Conservation (phyloP, 805 yeast species). For the Nakazawaea siamensis region DNA sequence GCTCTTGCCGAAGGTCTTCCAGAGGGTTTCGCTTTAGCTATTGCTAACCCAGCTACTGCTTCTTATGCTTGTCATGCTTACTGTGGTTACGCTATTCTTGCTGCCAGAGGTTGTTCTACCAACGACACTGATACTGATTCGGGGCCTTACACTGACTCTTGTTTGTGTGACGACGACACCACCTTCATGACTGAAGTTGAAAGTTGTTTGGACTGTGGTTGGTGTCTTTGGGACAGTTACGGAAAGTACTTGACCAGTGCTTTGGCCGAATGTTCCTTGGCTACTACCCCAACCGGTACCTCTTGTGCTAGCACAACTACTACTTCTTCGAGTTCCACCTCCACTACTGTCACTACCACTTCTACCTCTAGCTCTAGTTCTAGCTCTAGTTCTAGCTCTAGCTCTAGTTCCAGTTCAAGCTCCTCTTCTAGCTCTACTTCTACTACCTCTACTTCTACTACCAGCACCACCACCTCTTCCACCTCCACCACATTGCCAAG, state of each 20-base stretch:
- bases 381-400: constrained; percentile 10
- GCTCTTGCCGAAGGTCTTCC: constrained; percentile 9
- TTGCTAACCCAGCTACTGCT: constrained; percentile 20
- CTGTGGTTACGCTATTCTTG: constrained; percentile 25
- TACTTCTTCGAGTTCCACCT: constrained; percentile 6
- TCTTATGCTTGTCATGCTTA: constrained; percentile 23
- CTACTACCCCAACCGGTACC: constrained; percentile 25
- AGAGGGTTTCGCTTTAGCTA: constrained; percentile 16
- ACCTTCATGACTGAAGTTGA: constrained; percentile 15
- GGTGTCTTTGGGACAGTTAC: constrained; percentile 29
- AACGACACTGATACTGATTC: constrained; percentile 15
- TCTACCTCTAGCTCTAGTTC: constrained; percentile 9
- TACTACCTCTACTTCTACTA: constrained; percentile 10
- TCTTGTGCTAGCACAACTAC: constrained; percentile 12
- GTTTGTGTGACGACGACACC: constrained; percentile 17
- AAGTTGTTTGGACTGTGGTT: constrained; percentile 28
- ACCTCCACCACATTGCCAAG: background rate
- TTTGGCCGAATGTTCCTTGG: constrained; percentile 19
- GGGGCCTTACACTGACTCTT: constrained; percentile 15
- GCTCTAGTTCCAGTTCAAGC: constrained; percentile 9
- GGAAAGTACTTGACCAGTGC: constrained; percentile 20
- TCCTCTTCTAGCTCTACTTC: constrained; percentile 16
- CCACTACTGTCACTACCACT: constrained; percentile 12
- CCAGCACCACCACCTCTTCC: constrained; percentile 10
- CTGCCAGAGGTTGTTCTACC: constrained; percentile 22